Base-by-base conservation (phyloP, 2,329 filamentous ascomycete species). In the Stenocarpella maydis region DNA sequence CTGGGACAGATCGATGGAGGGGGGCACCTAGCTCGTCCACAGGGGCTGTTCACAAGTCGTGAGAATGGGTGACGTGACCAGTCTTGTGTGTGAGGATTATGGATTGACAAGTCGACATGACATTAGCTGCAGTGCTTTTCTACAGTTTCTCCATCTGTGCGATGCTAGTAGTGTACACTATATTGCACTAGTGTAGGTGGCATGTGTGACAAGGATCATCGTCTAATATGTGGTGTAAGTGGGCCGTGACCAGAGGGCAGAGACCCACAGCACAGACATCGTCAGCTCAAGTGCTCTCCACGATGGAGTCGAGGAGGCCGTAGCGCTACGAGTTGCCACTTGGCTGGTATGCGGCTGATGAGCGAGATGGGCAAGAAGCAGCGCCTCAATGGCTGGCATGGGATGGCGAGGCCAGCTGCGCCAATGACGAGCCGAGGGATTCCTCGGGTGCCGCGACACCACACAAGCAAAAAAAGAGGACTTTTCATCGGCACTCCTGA, bases 301-400 rank as follows among this genome's bases (percentile, higher is more conserved):
- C 58, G 41, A 37, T 49, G 26, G 34, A 21, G 45, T 49, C 41
- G 34, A 21, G 45, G 41, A 63, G 28, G 43, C 28, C 41, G 58
- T 31, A 28, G 26, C 58, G 58, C 58, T 63, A 49, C 58, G 41
- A 37, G 37, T 24, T 63, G 41, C 41, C 58, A 47, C 43, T 63
- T 63, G n/a, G 37, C n/a, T 34, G 9, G 4, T 49, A 63, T 26
- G 58, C 41, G 58, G 47, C 19, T 24, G n/a, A 37, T 24, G 28
- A 37, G 41, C 45, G 43, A 63, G 41, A 49, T 54, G 67, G 41
- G 34, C 53, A 26, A 12, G 37, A 41, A 15, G 26, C 63, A 26
- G 28, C 14, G 54, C 54, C 41, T 58, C 68, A n/a, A 52, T 43
- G 37, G 63, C 37, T 70, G 68, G 67, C 55, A 70, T 39, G 58